Base-by-base conservation (phyloP, 2,329 filamentous ascomycete species). In the Clarireedia monteithiana region DNA sequence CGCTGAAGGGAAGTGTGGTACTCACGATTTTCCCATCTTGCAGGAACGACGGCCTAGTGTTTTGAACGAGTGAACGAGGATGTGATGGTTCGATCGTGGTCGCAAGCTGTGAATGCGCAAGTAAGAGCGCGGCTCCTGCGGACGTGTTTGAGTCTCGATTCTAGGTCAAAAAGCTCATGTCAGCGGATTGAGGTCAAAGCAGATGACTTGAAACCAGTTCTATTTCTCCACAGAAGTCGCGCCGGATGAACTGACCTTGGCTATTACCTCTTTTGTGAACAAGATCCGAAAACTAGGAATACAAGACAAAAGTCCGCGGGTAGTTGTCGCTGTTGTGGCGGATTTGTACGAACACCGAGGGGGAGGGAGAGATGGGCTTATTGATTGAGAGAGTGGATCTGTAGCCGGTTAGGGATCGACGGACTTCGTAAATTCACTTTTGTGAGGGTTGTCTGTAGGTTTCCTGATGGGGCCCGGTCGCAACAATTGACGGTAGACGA, bases 1-100 rank as follows among this genome's bases (percentile, higher is more conserved):
- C 20, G 44, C 24, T 50, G 10, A 24, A 48, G 39, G 36, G 39
- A 34, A 50, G 50, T 27, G 10, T 44, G 48, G 44, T 55, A 48
- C 61, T 40, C 40, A 59, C 50, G 50, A 57, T 59, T 58, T 58
- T 45, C 56, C 56, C 56, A 58, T 58, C 52, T 58, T 51, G 17
- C 44, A 48, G n/a, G 20, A 54, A 52, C 24, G 14, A 44, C 23
- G 36, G 24, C 24, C 12, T 12, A 39, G 6, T 52, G 17, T 6
- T 24, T 42, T 39, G 26, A 23, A 24, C 20, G 42, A 36, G 12
- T 23, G n/a, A 20, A 34, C 6, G 17, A 42, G 24, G 5, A 26
- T 36, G 20, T 36, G n/a, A 12, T 34, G 6, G 40, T 10, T 50
- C 49, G 50, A 38, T 46, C 27, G 50, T 30, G 45, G 39, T 36